These are phyloP conservation scores for Purpureocillium lavendulum DNA, from an alignment of 2,329 filamentous ascomycete species.

Conservation along the genomic window DNA sequence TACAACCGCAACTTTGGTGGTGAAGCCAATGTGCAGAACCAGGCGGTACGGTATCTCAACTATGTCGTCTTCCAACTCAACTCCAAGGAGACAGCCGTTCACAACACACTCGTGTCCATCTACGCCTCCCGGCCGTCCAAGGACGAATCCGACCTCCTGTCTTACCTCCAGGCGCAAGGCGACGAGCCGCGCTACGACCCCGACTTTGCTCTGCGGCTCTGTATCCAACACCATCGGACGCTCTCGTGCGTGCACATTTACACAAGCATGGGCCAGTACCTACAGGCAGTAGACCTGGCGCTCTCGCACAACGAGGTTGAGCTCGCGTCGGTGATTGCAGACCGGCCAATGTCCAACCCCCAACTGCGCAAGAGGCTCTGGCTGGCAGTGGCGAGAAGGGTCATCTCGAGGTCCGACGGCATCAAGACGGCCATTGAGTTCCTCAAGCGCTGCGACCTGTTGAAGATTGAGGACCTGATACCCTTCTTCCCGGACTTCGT, in stretches of 20 bases:
- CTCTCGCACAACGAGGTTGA: conserved; percentile 85
- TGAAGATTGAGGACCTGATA: conserved; percentile 93
- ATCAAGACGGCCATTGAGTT: conserved; percentile 95
- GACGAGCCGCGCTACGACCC: conserved; percentile 84
- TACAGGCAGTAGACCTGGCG: conserved; percentile 86
- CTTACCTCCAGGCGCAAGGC: conserved; percentile 85
- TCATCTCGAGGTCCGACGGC: conserved; percentile 76
- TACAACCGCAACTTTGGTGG: conserved; percentile 76
- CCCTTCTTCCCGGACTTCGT: conserved; percentile 99
- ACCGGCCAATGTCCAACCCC: conserved; percentile 71
- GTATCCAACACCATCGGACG: conserved; percentile 88
- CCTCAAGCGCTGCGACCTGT: conserved; percentile 78
- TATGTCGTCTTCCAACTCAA: conserved; percentile 85
- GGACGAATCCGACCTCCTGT: conserved; percentile 77
- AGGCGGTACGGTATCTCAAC: conserved; percentile 87
- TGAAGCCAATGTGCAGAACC: conserved; percentile 61
- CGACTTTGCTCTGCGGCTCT: conserved; percentile 90
- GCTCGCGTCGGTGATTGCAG: conserved; percentile 80
- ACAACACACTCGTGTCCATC: conserved; percentile 95
- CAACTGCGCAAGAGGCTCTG: conserved; percentile 86
- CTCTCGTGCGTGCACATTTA: conserved; percentile 97
- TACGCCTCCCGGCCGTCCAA: conserved; percentile 79
- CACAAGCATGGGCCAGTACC: conserved; percentile 90
- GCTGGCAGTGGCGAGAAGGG: conserved; percentile 90
- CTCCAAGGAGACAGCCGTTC: conserved; percentile 75